Conservation (phyloP, 495 filamentous ascomycete species). For the Durotheca rogersii region DNA sequence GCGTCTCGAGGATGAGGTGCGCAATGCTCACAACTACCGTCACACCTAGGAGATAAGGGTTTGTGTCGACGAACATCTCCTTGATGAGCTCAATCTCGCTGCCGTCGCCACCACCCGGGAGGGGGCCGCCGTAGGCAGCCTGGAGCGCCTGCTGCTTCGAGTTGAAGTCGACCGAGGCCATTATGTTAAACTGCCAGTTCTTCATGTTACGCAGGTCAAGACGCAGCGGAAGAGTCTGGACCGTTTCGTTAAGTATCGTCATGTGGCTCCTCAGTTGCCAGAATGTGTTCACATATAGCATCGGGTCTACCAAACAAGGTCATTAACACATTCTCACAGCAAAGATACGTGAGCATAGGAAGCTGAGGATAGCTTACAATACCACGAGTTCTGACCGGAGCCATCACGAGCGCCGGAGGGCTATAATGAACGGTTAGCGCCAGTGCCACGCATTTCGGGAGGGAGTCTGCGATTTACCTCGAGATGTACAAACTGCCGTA, state of each 20-base stretch:
- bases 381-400: slow-evolving; percentile 90
- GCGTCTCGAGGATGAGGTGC: slow-evolving; percentile 92
- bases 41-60: slow-evolving; percentile 82
- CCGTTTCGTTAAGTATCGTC: slow-evolving; percentile 89
- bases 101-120: slow-evolving; percentile 58
- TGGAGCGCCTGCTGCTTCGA: slow-evolving; percentile 77
- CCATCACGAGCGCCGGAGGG: slow-evolving; percentile 69
- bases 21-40: slow-evolving; percentile 82
- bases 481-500: slow-evolving; percentile 73
- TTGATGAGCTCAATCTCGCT: slow-evolving; percentile 94
- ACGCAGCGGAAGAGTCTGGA: slow-evolving; percentile 76
- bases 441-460: neutral
- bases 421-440: slow-evolving; percentile 25
- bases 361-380: slow-evolving; percentile 56
- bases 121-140: slow-evolving; percentile 60
- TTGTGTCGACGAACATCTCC: slow-evolving; percentile 88
- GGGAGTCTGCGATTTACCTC: slow-evolving; percentile 49
- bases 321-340: neutral
- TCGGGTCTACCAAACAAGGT: slow-evolving; percentile 54
- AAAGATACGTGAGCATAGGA: neutral
- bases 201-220: slow-evolving; percentile 78
- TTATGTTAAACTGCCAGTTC: slow-evolving; percentile 89
- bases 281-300: slow-evolving; percentile 91
- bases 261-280: slow-evolving; percentile 93
- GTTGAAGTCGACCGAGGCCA: slow-evolving; percentile 82